These are phyloP conservation scores for Hypoxylon perforatum DNA, from an alignment of 495 filamentous ascomycete species.

Conservation along the genomic window DNA sequence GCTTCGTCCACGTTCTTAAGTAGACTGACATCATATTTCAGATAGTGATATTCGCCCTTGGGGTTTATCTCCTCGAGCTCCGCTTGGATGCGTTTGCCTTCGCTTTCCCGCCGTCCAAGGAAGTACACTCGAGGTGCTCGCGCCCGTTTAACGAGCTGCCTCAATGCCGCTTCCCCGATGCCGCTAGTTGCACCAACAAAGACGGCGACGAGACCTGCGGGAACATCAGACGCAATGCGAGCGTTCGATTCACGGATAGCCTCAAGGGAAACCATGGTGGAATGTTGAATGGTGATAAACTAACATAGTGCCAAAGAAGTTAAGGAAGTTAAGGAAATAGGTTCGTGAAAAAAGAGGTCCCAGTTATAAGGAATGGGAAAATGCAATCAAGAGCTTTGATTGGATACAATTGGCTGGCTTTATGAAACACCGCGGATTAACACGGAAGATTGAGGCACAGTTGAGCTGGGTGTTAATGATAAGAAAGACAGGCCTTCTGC, in stretches of 20 bases:
- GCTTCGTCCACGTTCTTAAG: slow-evolving; percentile 65
- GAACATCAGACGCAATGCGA: slow-evolving; percentile 45
- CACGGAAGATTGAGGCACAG: no score
- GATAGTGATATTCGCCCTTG: slow-evolving; percentile 61
- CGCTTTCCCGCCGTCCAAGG: slow-evolving; percentile 53
- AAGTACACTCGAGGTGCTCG: slow-evolving; percentile 59
- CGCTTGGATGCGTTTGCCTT: slow-evolving; percentile 51
- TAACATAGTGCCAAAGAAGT: no score
- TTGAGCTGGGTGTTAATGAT: no score
- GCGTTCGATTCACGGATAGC: slow-evolving; percentile 45
- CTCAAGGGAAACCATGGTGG: slow-evolving; percentile 20
- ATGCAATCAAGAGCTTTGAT: no score
- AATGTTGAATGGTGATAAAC: background rate
- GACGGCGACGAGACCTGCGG: slow-evolving; percentile 57
- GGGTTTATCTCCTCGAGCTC: slow-evolving; percentile 59
- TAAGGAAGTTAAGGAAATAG: no score
- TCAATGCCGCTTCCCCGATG: slow-evolving; percentile 67
- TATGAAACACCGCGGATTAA: no score
- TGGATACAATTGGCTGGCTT: no score
- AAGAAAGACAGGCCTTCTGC: no score
- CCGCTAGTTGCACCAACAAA: slow-evolving; percentile 73
- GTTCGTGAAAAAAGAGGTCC: no score
- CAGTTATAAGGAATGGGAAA: no score
- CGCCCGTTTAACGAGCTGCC: slow-evolving; percentile 61
- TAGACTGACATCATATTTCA: slow-evolving; percentile 65